phyloP scores from a whole-genome alignment of 768 basidiomycete species.

The Dentipellis fragilis region DNA sequence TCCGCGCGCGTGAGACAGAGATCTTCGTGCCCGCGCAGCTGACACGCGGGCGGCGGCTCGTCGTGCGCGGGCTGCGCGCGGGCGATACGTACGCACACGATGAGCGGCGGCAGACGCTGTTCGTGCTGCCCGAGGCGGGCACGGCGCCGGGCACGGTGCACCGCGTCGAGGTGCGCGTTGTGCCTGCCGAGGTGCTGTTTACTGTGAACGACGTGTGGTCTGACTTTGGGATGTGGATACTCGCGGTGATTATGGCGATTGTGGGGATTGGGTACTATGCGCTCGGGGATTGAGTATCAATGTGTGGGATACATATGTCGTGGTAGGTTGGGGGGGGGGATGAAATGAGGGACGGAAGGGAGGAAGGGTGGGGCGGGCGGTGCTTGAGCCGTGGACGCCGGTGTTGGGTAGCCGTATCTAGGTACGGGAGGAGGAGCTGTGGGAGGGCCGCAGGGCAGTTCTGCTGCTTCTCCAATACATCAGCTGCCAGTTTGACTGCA shows the following conservation, averaged over 20 bases:
- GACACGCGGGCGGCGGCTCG: conserved; percentile 43
- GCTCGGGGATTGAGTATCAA: not conserved
- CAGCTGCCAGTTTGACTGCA: too few species aligned
- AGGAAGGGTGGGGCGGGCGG: too few species aligned
- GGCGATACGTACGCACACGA: conserved; percentile 52
- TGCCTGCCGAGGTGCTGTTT: conserved; percentile 45
- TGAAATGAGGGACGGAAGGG: too few species aligned
- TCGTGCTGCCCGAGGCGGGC: conserved; percentile 35
- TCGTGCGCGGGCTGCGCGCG: conserved; percentile 44
- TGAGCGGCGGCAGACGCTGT: conserved; percentile 62
- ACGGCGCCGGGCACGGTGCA: conserved; percentile 36
- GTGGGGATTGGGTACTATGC: conserved; percentile 4
- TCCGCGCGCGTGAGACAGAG: conserved; percentile 58
- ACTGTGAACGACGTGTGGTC: conserved; percentile 54
- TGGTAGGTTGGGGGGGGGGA: too few species aligned
- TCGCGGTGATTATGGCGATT: conserved; percentile 22
- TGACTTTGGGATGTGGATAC: conserved; percentile 35
- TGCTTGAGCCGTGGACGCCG: too few species aligned
- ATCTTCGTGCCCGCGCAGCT: conserved; percentile 67
- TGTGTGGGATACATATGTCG: too few species aligned
- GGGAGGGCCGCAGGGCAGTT: too few species aligned
- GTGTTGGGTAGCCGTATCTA: too few species aligned
- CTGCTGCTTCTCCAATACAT: too few species aligned
- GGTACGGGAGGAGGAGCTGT: too few species aligned
- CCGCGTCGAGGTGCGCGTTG: conserved; percentile 42